Evolutionary conservation across 2,329 filamentous ascomycete genomes (phyloP), one percentile per base, ranked within the genome.

Genomic region (Scopulariopsis brevicaulis): DNA sequence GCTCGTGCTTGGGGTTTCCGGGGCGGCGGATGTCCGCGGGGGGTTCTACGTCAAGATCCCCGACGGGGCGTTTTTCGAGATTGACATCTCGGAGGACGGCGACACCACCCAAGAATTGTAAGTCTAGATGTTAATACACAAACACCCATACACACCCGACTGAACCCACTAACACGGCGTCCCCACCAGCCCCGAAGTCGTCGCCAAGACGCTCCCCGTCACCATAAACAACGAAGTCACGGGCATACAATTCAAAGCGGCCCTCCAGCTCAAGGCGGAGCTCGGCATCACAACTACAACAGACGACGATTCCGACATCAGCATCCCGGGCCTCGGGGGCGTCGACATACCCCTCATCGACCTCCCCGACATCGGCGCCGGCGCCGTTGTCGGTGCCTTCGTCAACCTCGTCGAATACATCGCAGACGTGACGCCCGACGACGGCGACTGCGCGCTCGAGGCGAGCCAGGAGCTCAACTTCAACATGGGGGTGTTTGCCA

Each of bases 61-160:
- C 32, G 53, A 55, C 25, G 57, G 57, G 1, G 32, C 57, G n/a
- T 58, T 58, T 24, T 58, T 58, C n/a, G 57, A 58, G 53, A 58
- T 58, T 52, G 57, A 58, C 20, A 58, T 58, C 32, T 35, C 24
- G 8, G 53, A 54, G 18, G 57, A 55, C 3, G 57, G 52, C 10
- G 15, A 54, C 22, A 40, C 25, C 25, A 35, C 24, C 28, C 34
- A 55, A 25, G 57, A 58, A 11, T 58, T 58, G 57, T 58, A 55
- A 53, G 56, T 22, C 18, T 11, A 50, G 14, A 18, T n/a, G 20
- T n/a, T 2, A 40, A 32, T 8, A 58, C 24, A 46, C 22, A 20
- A 20, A 11, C n/a, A 8, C 24, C 22, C 46, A 24, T 11, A 7
- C 4, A 12, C 46, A 50, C 6, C 20, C 8, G n/a, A n/a, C 22